Base-by-base conservation (phyloP, 2,329 filamentous ascomycete species). In the Fusarium hostae region DNA sequence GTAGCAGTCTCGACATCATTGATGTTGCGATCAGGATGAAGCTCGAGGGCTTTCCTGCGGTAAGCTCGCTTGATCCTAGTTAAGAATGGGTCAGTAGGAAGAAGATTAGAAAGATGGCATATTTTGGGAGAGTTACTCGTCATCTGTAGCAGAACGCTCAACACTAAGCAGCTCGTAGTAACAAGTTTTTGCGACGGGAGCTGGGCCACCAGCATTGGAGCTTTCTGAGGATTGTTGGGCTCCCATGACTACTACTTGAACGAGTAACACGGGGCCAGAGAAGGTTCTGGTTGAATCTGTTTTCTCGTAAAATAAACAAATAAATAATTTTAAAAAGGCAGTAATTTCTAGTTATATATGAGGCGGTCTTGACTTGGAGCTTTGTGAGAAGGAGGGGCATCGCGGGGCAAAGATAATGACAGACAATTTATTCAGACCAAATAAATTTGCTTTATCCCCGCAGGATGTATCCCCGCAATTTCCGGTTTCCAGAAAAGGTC, bases 11-110 rank as follows among this genome's bases (percentile, higher is more conserved):
- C 94, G 68, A 92, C 91, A 78, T 98, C 91, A 76, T 93, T 91
- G 79, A 92, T 91, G 81, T 99, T 99, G 74, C 95, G 92, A 82
- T 99, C 96, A 1, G 96, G 96, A 80, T 99, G 96, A 13, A 98
- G 86, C 80, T 98, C 94, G 52, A 99, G 89, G 3, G 96, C 96
- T 79, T 95, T 98, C 68, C 85, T 90, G 71, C 94, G 90, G 82
- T 99, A 99, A 18, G 95, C 94, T 78, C 94, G 97, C 78, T 97
- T 97, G 78, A 99, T 94, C 71, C 92, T 95, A 52, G 15, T 34
- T 6, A 66, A 39, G 10, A 3, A 16, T n/a, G 26, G 13, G 34
- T 59, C 26, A 67, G 24, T 16, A 40, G 28, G 44, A 61, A 26
- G 37, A 26, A 26, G 26, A 26, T 26, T 26, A 26, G 26, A 26